phyloP scores from a whole-genome alignment of 768 basidiomycete species.

The Tephrocybe sp. region DNA sequence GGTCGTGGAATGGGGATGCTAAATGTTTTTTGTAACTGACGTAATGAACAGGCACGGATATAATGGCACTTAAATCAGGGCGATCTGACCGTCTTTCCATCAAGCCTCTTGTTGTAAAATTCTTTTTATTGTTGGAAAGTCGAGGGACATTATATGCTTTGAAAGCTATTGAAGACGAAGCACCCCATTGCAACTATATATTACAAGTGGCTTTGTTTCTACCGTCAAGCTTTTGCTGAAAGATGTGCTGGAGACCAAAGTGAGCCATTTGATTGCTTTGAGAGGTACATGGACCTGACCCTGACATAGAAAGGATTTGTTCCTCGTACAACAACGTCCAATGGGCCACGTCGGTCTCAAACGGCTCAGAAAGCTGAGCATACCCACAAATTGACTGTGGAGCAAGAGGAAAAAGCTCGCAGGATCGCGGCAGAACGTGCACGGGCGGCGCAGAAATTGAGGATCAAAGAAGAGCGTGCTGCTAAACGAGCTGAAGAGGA shows the following conservation, averaged over 20 bases:
- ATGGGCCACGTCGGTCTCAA: constrained; percentile 19
- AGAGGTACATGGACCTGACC: not conserved
- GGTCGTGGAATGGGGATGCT: not conserved
- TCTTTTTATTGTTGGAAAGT: constrained; percentile 29
- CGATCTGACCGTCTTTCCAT: constrained; percentile 34
- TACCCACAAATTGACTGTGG: constrained; percentile 22
- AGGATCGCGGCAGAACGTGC: constrained; percentile 26
- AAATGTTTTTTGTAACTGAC: not conserved
- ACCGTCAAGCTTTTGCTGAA: constrained; percentile 33
- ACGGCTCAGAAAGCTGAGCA: constrained; percentile 23
- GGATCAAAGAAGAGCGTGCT: constrained; percentile 27
- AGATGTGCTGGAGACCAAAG: constrained; percentile 32
- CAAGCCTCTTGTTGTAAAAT: constrained; percentile 30
- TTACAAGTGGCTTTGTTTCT: constrained; percentile 25
- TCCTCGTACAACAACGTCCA: constrained; percentile 18
- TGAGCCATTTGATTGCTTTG: constrained; percentile 3
- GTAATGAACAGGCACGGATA: constrained; percentile 28
- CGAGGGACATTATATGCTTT: constrained; percentile 34
- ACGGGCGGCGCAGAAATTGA: constrained; percentile 28
- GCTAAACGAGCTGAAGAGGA: constrained; percentile 24
- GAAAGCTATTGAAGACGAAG: constrained; percentile 33
- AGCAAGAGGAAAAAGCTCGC: constrained; percentile 20
- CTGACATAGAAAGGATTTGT: constrained; percentile 33
- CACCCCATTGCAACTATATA: constrained; percentile 36
- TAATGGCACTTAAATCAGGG: constrained; percentile 29